Percentiles rank a stretch among this genome's conserved stretches.
Evolutionary conservation across 2,329 filamentous ascomycete species (phyloP).

Genomic region (Claviceps spartinae): DNA sequence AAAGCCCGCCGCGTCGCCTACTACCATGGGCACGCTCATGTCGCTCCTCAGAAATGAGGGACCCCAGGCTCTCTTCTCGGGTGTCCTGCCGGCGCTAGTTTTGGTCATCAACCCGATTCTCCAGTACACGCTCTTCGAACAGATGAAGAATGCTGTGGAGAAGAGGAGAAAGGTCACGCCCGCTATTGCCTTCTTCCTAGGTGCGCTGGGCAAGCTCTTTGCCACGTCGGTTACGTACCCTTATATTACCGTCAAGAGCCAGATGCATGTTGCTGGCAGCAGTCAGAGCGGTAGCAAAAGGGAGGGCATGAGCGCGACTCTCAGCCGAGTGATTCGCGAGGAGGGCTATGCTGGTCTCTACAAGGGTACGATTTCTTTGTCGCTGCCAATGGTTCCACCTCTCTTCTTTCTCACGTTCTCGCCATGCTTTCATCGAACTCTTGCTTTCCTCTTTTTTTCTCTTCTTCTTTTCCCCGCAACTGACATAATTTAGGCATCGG

Average conservation of each 20-base stretch:
- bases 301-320: slow-evolving; percentile 65
- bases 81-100: slow-evolving; percentile 82
- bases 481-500: slow-evolving; percentile 54
- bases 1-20: slow-evolving; percentile 33
- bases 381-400: background rate
- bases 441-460: background rate
- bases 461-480: background rate
- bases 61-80: slow-evolving; percentile 71
- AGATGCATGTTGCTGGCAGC: slow-evolving; percentile 75
- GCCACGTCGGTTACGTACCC: slow-evolving; percentile 92
- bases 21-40: slow-evolving; percentile 70
- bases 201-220: slow-evolving; percentile 85
- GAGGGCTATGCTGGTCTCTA: slow-evolving; percentile 91
- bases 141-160: slow-evolving; percentile 87
- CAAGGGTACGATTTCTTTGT: slow-evolving; percentile 46
- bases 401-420: background rate
- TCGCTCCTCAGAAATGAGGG: slow-evolving; percentile 75
- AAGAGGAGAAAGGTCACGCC: slow-evolving; percentile 62
- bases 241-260: slow-evolving; percentile 97
- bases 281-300: slow-evolving; percentile 49
- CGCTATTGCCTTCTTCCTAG: slow-evolving; percentile 76
- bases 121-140: slow-evolving; percentile 97
- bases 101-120: slow-evolving; percentile 96
- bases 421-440: background rate
- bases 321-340: slow-evolving; percentile 68